Evolutionary conservation across 805 yeast genomes (phyloP).

Genomic region (Lachancea nothofagi): DNA sequence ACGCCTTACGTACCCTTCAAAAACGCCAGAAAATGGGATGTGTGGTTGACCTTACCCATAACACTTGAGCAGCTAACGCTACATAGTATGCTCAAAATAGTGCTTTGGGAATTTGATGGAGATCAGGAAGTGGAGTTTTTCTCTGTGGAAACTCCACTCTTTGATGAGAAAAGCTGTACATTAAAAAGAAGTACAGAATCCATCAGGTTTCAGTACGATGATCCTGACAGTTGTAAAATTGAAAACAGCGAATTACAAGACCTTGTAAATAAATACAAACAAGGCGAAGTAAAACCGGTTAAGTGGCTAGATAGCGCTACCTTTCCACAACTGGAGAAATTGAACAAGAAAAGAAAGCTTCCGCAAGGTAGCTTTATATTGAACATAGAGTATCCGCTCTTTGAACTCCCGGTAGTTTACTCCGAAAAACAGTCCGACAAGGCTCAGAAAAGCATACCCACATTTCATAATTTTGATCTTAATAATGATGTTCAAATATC

Average conservation of each 20-base stretch:
- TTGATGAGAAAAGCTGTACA: constrained; percentile 49
- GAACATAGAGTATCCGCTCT: constrained; percentile 54
- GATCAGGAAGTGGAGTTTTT: constrained; percentile 53
- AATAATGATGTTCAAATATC: constrained; percentile 27
- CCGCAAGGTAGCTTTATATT: constrained; percentile 33
- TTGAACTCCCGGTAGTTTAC: constrained; percentile 67
- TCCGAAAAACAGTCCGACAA: constrained; percentile 46
- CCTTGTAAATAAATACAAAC: constrained; percentile 55
- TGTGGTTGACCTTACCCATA: constrained; percentile 70
- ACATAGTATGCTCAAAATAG: constrained; percentile 52
- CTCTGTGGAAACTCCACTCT: constrained; percentile 51
- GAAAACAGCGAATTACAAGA: constrained; percentile 39
- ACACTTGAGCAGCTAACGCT: constrained; percentile 64
- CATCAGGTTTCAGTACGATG: constrained; percentile 36
- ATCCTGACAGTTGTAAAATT: constrained; percentile 26
- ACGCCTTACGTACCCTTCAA: constrained; percentile 47
- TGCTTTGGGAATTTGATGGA: constrained; percentile 63
- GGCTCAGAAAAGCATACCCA: constrained; percentile 32
- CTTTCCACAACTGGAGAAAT: constrained; percentile 42
- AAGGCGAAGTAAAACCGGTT: constrained; percentile 54
- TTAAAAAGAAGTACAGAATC: constrained; percentile 70
- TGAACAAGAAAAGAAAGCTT: constrained; percentile 18
- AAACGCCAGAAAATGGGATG: constrained; percentile 53
- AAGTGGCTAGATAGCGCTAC: constrained; percentile 75
- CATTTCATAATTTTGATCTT: constrained; percentile 43